These are phyloP conservation scores for Turnera subulata DNA, from an alignment of 345 rosid species.

Conservation along the genomic window DNA sequence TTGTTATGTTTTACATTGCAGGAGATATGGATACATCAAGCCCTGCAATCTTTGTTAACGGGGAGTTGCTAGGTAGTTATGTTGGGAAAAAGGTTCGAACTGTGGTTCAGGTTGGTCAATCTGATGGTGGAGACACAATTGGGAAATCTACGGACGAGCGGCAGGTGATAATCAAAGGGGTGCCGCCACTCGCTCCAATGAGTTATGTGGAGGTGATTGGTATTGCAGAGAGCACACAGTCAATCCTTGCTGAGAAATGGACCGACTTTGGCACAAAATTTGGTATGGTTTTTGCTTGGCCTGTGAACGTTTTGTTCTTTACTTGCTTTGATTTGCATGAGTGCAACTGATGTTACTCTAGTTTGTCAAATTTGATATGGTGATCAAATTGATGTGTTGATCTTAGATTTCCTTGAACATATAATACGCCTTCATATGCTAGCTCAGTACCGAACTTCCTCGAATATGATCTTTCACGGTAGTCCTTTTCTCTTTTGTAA, in stretches of 20 bases:
- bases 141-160: constrained; percentile 2
- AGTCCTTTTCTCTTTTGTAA: no score
- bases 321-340: neutral
- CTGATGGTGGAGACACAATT: constrained; percentile 3
- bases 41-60: constrained; percentile 6
- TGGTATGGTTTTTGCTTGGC: neutral
- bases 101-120: constrained; percentile 6
- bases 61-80: neutral
- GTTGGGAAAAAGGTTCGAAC: constrained; percentile 5
- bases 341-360: no score
- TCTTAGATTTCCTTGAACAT: neutral
- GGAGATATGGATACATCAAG: constrained; percentile 6
- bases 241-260: neutral
- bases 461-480: no score
- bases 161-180: neutral
- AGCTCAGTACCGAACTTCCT: no score
- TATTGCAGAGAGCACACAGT: neutral
- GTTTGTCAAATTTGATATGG: no score
- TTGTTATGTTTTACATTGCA: neutral
- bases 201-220: constrained; percentile 6
- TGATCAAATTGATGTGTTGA: neutral
- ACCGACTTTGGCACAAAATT: constrained; percentile 3
- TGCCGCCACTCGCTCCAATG: neutral
- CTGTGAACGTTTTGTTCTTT: neutral
- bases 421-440: neutral